Base-by-base conservation (phyloP, 352 stramenopile species). In the Thraustotheca clavata region DNA sequence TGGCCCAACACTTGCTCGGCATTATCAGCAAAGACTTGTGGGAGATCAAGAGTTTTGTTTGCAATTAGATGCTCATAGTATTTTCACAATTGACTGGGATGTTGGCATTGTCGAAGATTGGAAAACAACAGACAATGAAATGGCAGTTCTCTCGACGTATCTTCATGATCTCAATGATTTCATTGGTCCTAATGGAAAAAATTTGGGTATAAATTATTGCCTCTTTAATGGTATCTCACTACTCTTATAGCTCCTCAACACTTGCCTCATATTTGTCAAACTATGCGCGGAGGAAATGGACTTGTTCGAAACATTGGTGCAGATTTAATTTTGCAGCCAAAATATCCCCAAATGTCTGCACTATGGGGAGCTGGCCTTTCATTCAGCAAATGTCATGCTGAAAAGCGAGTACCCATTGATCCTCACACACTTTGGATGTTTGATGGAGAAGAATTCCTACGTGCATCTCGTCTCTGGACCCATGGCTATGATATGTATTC, bases 401-500 rank as follows among this genome's bases (percentile, higher is more conserved):
- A 95, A 68, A 62, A 81, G n/a, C 84, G 83, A 63, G 86, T 94
- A 20, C 85, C 80, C 3, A 83, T 92, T 40, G 88, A 96, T 73
- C 78, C 82, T 16, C 75, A 95, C 63, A 72, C 86, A 11, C 63
- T 70, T 22, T 72, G 80, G 62, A 79, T 95, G 26, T 96, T 95
- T 75, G 83, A 94, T 65, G 88, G 87, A 31, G 88, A 96, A 66
- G 88, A 96, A 68, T 92, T 91, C 54, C 38, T 66, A 46, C 26
- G 59, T 60, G 41, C 71, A 67, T 79, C 79, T 46, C 66, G 81
- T 33, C 84, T 91, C 46, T 95, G 78, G 69, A 92, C 83, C 4
- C 61, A 89, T 63, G 88, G 88, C 34, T 96, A 96, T 69, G 88
- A 96, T 71, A 74, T 96, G 14, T 96, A 96, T 69, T 91, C 79